These are phyloP conservation scores for Larix kaempferi DNA, from an alignment of 75 land plant genomes.

Conservation along the genomic window DNA sequence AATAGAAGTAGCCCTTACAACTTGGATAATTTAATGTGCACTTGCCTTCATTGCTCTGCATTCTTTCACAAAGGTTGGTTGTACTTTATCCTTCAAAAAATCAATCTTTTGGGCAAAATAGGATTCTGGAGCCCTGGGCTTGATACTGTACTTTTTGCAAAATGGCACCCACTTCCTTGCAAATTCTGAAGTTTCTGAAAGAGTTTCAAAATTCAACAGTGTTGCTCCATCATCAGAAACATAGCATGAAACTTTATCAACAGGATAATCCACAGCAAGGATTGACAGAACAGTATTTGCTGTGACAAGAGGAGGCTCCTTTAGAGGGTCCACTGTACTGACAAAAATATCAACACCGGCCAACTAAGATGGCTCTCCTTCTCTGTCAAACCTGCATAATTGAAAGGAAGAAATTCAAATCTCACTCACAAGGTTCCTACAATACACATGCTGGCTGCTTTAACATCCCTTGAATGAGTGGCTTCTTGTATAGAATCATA, in stretches of 20 bases:
- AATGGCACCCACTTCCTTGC: conserved; percentile 76
- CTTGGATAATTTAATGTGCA: too few relatives aligned
- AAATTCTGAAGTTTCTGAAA: conserved; percentile 43
- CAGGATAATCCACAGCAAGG: conserved; percentile 47
- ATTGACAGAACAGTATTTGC: conserved; percentile 55
- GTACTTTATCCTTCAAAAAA: conserved; percentile 74
- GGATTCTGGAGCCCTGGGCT: conserved; percentile 91
- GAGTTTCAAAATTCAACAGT: conserved; percentile 38
- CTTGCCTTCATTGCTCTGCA: too few relatives aligned
- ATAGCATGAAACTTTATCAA: too few relatives aligned
- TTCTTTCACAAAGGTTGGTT: too few relatives aligned
- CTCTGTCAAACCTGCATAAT: conserved; percentile 42
- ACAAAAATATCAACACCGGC: conserved; percentile 45
- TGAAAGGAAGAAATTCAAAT: conserved; percentile 17
- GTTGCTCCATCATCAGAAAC: conserved; percentile 39
- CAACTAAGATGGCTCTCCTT: too few relatives aligned
- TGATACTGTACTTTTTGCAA: too few relatives aligned
- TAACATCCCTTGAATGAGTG: background rate
- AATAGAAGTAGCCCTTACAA: too few relatives aligned
- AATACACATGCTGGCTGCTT: too few relatives aligned
- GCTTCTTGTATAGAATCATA: too few relatives aligned
- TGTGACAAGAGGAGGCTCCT: conserved; percentile 53
- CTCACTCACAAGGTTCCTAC: too few relatives aligned
- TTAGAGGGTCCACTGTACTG: conserved; percentile 56
- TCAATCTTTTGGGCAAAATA: conserved; percentile 77